These are phyloP conservation scores for Tarenaya hassleriana DNA, from an alignment of 345 rosid species.

Conservation along the genomic window DNA sequence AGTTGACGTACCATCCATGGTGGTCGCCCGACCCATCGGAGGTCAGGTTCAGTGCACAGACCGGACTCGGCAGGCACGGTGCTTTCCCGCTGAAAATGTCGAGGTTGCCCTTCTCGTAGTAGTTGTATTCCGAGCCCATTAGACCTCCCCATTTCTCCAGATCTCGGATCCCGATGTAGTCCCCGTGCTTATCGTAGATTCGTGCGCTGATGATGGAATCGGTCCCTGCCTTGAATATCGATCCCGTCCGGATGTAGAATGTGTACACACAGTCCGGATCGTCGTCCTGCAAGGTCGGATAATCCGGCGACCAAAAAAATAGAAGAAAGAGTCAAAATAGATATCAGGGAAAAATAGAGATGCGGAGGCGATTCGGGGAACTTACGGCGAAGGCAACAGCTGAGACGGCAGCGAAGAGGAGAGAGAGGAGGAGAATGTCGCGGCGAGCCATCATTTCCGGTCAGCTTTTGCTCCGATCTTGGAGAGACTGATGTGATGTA, in stretches of 20 bases:
- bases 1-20: slow-evolving; percentile 84
- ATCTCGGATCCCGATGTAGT: slow-evolving; percentile 32
- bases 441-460: slow-evolving; percentile 23
- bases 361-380: background rate
- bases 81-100: slow-evolving; percentile 81
- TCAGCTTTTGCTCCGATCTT: background rate
- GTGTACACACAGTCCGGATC: slow-evolving; percentile 64
- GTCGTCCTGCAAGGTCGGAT: slow-evolving; percentile 29
- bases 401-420: slow-evolving; percentile 22
- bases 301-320: background rate
- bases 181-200: slow-evolving; percentile 45
- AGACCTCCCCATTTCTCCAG: slow-evolving; percentile 71
- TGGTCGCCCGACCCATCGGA: slow-evolving; percentile 67
- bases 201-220: slow-evolving; percentile 53
- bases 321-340: background rate
- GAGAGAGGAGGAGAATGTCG: slow-evolving; percentile 22
- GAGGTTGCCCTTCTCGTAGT: slow-evolving; percentile 82
- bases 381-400: slow-evolving; percentile 23
- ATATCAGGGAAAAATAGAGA: background rate
- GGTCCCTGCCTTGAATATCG: slow-evolving; percentile 81
- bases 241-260: slow-evolving; percentile 61
- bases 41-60: slow-evolving; percentile 62
- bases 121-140: slow-evolving; percentile 58
- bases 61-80: slow-evolving; percentile 40
- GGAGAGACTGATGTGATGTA: too few species aligned